phyloP scores from a whole-genome alignment of 2,329 filamentous ascomycete species.

The Talaromyces sp. region DNA sequence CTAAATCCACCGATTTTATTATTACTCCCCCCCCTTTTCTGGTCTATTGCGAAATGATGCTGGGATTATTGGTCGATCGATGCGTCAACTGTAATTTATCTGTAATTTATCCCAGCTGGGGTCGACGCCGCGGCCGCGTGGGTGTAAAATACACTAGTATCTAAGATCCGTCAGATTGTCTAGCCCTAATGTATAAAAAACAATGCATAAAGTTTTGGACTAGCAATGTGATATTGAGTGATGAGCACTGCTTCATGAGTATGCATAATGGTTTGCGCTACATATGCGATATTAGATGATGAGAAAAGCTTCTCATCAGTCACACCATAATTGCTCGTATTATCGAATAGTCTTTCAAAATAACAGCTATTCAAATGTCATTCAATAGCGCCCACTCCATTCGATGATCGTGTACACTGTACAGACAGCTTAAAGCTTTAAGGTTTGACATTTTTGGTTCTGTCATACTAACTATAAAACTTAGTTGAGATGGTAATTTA shows the following conservation, averaged over 20 bases:
- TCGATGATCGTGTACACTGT: too few relatives aligned
- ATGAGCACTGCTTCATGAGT: background rate
- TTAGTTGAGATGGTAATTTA: background rate
- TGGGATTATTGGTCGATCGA: background rate
- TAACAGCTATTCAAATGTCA: background rate
- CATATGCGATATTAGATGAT: background rate
- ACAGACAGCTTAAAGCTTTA: background rate
- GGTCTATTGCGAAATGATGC: background rate
- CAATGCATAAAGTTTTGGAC: background rate
- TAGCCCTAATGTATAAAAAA: background rate
- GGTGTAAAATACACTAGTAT: background rate
- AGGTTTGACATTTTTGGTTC: background rate
- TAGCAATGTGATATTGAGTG: background rate
- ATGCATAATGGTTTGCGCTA: background rate
- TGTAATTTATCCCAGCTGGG: too few relatives aligned
- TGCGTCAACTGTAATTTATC: background rate
- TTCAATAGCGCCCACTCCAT: background rate
- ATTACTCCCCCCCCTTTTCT: background rate
- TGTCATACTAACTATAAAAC: background rate
- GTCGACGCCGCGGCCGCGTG: background rate
- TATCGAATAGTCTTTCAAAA: too few relatives aligned
- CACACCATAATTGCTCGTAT: too few relatives aligned
- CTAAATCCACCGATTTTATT: background rate
- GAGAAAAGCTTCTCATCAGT: background rate
- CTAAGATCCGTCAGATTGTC: background rate